These are phyloP conservation scores for Myochromella boudieri DNA, from an alignment of 768 basidiomycete genomes.

Conservation along the genomic window DNA sequence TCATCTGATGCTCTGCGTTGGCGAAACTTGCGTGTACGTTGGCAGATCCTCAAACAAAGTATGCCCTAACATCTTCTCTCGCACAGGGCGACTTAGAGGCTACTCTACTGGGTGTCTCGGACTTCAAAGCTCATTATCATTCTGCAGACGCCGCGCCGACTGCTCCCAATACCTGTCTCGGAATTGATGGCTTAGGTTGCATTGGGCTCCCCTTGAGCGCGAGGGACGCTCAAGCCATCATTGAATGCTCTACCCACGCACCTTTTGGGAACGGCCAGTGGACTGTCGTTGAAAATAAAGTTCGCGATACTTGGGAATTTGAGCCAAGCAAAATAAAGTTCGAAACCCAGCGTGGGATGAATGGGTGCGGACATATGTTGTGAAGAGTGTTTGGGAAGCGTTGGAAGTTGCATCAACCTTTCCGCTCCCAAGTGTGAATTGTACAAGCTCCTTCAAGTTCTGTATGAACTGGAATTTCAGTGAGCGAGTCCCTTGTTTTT, in stretches of 20 bases:
- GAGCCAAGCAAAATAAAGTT: constrained; percentile 38
- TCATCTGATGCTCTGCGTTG: constrained; percentile 10
- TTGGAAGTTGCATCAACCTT: constrained; percentile 33
- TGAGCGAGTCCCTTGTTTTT: constrained; percentile 26
- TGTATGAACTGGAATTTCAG: constrained; percentile 51
- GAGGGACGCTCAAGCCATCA: constrained; percentile 38
- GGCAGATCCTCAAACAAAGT: too few species aligned
- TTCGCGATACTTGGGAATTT: constrained; percentile 54
- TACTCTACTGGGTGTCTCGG: constrained; percentile 26
- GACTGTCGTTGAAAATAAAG: constrained; percentile 41
- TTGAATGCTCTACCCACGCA: constrained; percentile 33
- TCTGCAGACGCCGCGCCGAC: constrained; percentile 15
- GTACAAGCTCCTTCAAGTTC: constrained; percentile 46
- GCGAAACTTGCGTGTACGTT: constrained; percentile 6
- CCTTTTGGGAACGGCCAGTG: constrained; percentile 45
- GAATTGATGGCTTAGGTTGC: constrained; percentile 38
- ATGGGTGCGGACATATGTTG: constrained; percentile 29
- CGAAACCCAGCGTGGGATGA: constrained; percentile 39
- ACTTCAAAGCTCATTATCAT: constrained; percentile 33
- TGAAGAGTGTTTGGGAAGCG: constrained; percentile 30
- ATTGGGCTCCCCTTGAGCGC: constrained; percentile 43
- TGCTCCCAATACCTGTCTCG: constrained; percentile 36
- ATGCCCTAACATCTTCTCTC: neutral
- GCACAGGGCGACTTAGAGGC: constrained; percentile 31
- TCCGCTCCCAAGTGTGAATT: constrained; percentile 35